These are phyloP conservation scores for Fusarium sp. DNA, from an alignment of 2,329 filamentous ascomycete genomes.

Conservation along the genomic window DNA sequence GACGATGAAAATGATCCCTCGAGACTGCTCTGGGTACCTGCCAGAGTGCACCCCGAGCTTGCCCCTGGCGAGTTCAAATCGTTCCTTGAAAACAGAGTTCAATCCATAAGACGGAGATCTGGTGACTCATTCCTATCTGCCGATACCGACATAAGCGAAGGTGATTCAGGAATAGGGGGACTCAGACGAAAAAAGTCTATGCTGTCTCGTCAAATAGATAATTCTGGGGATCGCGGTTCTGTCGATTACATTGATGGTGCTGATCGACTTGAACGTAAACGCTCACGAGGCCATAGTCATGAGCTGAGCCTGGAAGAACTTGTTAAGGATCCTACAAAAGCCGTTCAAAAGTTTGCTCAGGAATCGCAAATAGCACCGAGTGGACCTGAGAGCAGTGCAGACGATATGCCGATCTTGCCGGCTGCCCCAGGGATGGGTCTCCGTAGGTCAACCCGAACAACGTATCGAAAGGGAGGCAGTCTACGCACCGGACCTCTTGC, in stretches of 20 bases:
- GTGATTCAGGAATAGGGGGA: constrained; percentile 68
- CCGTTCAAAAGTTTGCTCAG: constrained; percentile 75
- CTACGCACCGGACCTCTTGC: constrained; percentile 82
- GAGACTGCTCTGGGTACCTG: constrained; percentile 93
- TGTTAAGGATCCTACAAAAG: constrained; percentile 79
- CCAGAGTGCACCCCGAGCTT: constrained; percentile 91
- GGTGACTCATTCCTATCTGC: constrained; percentile 74
- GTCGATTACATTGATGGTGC: constrained; percentile 85
- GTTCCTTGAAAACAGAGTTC: constrained; percentile 92
- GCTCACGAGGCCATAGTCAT: constrained; percentile 68
- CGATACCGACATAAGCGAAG: constrained; percentile 63
- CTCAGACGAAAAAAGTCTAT: constrained; percentile 92
- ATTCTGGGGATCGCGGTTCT: constrained; percentile 65
- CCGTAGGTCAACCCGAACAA: constrained; percentile 90
- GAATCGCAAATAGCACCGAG: constrained; percentile 60
- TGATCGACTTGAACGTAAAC: constrained; percentile 79
- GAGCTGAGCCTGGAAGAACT: constrained; percentile 83
- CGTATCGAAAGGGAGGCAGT: constrained; percentile 87
- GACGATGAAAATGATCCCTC: constrained; percentile 91
- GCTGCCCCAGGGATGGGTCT: constrained; percentile 81
- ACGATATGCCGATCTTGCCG: constrained; percentile 89
- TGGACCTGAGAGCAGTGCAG: constrained; percentile 58
- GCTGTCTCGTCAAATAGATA: constrained; percentile 91
- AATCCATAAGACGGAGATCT: constrained; percentile 87
- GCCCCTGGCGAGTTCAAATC: constrained; percentile 97